phyloP scores from a whole-genome alignment of 371 early-diverging fungal genomes.

The Syncephalis plumigaleata region DNA sequence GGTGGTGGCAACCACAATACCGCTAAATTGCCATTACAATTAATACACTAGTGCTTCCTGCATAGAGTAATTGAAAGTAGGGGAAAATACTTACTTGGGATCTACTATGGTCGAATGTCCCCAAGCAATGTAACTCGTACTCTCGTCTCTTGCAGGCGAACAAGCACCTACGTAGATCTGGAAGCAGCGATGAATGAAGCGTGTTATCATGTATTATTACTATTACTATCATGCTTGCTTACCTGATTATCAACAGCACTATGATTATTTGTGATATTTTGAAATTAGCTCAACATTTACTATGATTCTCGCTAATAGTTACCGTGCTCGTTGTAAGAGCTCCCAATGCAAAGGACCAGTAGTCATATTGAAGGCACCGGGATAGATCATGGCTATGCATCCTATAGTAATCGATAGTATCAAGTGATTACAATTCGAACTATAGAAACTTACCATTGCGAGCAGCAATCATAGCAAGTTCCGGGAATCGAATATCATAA shows the following conservation, averaged over 20 bases:
- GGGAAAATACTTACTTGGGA: constrained; percentile 39
- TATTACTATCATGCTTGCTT: neutral
- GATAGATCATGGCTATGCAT: constrained; percentile 87
- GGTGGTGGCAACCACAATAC: constrained; percentile 40
- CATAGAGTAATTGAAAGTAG: neutral
- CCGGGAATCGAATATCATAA: constrained; percentile 92
- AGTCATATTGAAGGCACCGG: constrained; percentile 90
- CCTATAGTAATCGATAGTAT: constrained; percentile 17
- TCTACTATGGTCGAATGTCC: constrained; percentile 87
- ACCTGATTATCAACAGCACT: constrained; percentile 47
- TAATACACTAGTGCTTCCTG: neutral
- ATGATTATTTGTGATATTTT: neutral
- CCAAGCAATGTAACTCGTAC: constrained; percentile 75
- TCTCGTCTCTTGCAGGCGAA: constrained; percentile 76
- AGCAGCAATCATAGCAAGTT: constrained; percentile 85
- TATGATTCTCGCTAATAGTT: constrained; percentile 17
- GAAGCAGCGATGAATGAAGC: constrained; percentile 8
- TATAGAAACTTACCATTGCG: constrained; percentile 26
- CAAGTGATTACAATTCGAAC: neutral
- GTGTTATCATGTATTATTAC: neutral
- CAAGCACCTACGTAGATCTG: constrained; percentile 78
- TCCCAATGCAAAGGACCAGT: constrained; percentile 96
- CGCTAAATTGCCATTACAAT: constrained; percentile 13
- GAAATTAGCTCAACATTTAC: constrained; percentile 5
- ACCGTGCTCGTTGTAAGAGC: constrained; percentile 69